Evolutionary conservation across 352 stramenopile species (phyloP), one percentile per base, ranked within the genome.

Genomic region (Phytopythium chamaehyphon): DNA sequence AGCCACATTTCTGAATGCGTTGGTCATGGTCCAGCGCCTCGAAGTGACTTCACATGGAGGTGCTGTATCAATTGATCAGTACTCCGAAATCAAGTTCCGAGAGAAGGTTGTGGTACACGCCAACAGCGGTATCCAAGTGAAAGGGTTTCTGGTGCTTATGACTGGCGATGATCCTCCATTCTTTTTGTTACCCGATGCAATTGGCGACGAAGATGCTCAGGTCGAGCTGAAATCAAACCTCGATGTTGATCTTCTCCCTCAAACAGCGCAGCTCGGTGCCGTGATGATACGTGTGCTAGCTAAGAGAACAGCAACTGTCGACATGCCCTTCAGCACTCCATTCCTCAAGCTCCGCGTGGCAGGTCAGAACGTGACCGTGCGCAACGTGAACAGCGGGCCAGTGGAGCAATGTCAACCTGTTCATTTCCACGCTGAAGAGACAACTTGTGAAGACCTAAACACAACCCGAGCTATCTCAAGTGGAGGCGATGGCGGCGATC

Each of bases 31-130:
- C 3, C 52, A 73, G 12, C 48, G 63, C 14, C 62, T 86, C 8
- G 51, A 68, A 23, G 47, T 82, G 8, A 36, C 53, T 38, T 69
- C 72, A 39, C 40, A 50, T 9, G 64, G 67, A 24, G 51, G 42
- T 6, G 44, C 79, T 2, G 24, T 11, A 19, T 56, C 60, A 2
- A 60, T 92, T 46, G 82, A 92, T 50, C 84, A 85, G 43, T 92
- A 79, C 56, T 84, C 82, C 1, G 69, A 78, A 15, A 48, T 84
- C n/a, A 83, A 88, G 42, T 89, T 91, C 51, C 67, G 52, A 22
- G 38, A 43, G 12, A 47, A 57, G 43, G 38, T 88, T 12, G 53
- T 53, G 31, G 61, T 75, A 1, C 45, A 70, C 51, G 68, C 70
- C 6, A 57, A 55, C 12, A 56, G 42, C 37, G 66, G 56, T 19